These are phyloP conservation scores for Debaryomyces sp. DNA, from an alignment of 1,139 yeast species.

Conservation along the genomic window DNA sequence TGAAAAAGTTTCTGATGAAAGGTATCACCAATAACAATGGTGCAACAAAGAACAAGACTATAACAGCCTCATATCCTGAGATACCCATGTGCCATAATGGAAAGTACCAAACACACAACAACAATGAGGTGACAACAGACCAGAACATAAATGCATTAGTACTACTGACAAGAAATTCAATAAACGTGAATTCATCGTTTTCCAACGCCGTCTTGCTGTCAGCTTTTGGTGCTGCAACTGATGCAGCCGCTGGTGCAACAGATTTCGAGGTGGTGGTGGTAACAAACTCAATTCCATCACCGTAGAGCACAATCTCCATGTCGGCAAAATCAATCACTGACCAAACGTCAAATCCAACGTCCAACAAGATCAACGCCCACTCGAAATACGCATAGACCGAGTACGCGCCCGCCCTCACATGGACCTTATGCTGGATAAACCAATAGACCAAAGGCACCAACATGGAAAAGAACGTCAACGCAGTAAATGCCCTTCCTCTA, in stretches of 20 bases:
- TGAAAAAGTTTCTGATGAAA: conserved; percentile 45
- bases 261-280: conserved; percentile 8
- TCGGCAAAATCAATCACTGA: conserved; percentile 68
- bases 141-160: conserved; percentile 75
- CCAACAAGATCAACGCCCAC: conserved; percentile 85
- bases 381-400: conserved; percentile 93
- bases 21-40: conserved; percentile 62
- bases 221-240: not conserved
- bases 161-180: conserved; percentile 49
- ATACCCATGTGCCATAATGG: conserved; percentile 98
- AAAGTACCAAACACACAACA: conserved; percentile 92
- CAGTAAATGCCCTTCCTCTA: conserved; percentile 56
- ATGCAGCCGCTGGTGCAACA: not conserved
- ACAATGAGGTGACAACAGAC: conserved; percentile 79
- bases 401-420: conserved; percentile 88
- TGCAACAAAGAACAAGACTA: conserved; percentile 54
- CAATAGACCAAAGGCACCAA: conserved; percentile 83
- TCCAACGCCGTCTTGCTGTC: not conserved
- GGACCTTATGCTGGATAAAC: conserved; percentile 92
- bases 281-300: conserved; percentile 19
- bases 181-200: conserved; percentile 33
- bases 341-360: conserved; percentile 83
- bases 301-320: conserved; percentile 45
- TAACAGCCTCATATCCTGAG: conserved; percentile 85
- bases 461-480: conserved; percentile 64